Evolutionary conservation across 345 rosid species (phyloP).

Genomic region (Psidium guajava): DNA sequence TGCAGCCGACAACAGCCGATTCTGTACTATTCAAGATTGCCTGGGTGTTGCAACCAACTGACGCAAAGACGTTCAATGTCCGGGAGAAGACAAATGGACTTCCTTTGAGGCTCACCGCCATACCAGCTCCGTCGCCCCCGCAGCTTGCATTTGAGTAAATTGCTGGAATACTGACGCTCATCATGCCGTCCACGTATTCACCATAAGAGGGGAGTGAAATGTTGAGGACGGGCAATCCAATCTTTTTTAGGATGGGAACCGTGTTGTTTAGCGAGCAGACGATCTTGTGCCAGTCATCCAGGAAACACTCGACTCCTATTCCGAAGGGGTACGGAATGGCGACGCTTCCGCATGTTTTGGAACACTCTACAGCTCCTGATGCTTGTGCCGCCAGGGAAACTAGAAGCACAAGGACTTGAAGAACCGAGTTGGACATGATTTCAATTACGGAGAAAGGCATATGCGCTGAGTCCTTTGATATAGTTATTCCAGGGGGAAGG

Average conservation of each 20-base stretch:
- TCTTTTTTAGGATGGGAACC: background rate
- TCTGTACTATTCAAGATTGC: background rate
- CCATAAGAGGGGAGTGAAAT: background rate
- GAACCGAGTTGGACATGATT: background rate
- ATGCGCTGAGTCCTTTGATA: background rate
- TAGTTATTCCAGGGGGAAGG: too few species aligned
- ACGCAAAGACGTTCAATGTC: background rate
- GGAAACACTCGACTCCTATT: background rate
- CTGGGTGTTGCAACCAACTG: background rate
- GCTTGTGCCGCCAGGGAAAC: background rate
- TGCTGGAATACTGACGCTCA: background rate
- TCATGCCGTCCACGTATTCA: accelerated
- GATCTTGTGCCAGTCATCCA: background rate
- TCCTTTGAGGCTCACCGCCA: background rate
- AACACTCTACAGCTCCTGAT: background rate
- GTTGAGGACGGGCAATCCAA: background rate
- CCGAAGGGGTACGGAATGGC: background rate
- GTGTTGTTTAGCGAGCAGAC: background rate
- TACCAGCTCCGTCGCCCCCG: accelerated
- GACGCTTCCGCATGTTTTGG: background rate
- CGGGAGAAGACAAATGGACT: background rate
- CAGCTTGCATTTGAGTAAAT: background rate
- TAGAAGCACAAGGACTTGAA: background rate
- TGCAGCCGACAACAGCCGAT: background rate
- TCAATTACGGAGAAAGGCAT: background rate